phyloP scores from a whole-genome alignment of 805 yeast species.

The Lipomyces yamadae region DNA sequence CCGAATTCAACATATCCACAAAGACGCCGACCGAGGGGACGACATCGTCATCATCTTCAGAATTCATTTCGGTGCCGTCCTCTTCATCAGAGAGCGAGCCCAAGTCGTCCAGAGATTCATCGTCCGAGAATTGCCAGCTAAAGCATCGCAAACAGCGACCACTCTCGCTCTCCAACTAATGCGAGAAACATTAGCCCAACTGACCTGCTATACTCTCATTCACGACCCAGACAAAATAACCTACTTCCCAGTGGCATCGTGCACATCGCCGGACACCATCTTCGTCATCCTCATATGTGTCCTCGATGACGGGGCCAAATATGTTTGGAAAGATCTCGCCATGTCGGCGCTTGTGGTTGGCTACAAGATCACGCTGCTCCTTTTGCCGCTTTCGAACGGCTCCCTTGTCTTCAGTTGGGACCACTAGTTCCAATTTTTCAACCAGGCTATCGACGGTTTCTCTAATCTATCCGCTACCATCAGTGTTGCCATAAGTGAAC shows the following conservation, averaged over 20 bases:
- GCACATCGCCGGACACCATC: conserved; percentile 73
- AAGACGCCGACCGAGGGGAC: not conserved
- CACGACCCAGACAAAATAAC: not conserved
- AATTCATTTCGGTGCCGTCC: conserved; percentile 3
- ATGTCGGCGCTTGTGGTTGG: conserved; percentile 44
- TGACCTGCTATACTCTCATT: conserved; percentile 48
- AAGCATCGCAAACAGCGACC: conserved; percentile 14
- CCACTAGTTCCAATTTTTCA: conserved; percentile 14
- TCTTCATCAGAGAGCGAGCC: not conserved
- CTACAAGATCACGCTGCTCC: conserved; percentile 17
- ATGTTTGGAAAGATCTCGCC: conserved; percentile 50
- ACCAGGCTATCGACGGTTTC: conserved; percentile 18
- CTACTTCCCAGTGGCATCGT: conserved; percentile 70
- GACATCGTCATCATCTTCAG: conserved; percentile 3
- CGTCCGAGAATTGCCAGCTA: conserved; percentile 5
- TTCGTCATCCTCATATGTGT: conserved; percentile 56
- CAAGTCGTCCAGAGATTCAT: conserved; percentile 4
- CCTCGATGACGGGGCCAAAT: conserved; percentile 48
- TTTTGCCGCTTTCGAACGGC: conserved; percentile 8
- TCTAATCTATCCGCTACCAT: conserved; percentile 15
- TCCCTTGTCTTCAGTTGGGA: conserved; percentile 21
- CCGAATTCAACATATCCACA: conserved; percentile 10
- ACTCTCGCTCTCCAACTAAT: conserved; percentile 35
- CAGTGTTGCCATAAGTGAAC: not conserved
- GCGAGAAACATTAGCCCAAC: conserved; percentile 41